Percentiles rank a stretch among this genome's conserved stretches.
These are phyloP conservation scores for Kwoniella shandongensis DNA, from an alignment of 768 basidiomycete species.

Conservation along the genomic window DNA sequence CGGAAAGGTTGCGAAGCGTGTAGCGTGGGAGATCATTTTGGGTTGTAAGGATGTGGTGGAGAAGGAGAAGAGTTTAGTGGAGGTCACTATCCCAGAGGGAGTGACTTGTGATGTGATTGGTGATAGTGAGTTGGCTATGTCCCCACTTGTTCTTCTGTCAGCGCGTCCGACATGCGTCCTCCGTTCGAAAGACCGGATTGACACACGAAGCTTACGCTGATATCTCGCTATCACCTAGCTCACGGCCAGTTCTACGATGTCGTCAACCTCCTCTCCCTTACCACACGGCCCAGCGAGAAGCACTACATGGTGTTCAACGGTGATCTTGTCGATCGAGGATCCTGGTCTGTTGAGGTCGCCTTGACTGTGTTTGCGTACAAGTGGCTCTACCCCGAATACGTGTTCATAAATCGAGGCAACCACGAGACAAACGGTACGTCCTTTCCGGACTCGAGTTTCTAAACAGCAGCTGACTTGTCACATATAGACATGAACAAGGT, in stretches of 20 bases:
- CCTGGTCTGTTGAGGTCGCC: constrained; percentile 61
- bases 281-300: constrained; percentile 77
- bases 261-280: constrained; percentile 78
- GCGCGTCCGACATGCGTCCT: too few relatives aligned
- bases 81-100: constrained; percentile 71
- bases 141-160: too few relatives aligned
- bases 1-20: constrained; percentile 83
- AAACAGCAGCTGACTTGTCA: not conserved
- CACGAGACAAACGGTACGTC: constrained; percentile 58
- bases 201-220: too few relatives aligned
- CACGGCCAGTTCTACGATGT: constrained; percentile 91
- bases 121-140: constrained; percentile 62
- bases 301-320: constrained; percentile 61
- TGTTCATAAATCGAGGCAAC: constrained; percentile 95
- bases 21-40: constrained; percentile 93
- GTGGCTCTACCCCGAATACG: constrained; percentile 86
- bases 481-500: constrained; percentile 77
- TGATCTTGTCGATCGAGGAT: constrained; percentile 84
- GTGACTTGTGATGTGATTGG: constrained; percentile 90
- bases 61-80: constrained; percentile 77
- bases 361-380: constrained; percentile 92
- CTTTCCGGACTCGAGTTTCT: not conserved
- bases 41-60: constrained; percentile 75
- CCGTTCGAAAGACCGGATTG: too few relatives aligned
- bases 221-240: too few relatives aligned